phyloP scores from a whole-genome alignment of 805 yeast species.

The Brettanomyces naardenensis region DNA sequence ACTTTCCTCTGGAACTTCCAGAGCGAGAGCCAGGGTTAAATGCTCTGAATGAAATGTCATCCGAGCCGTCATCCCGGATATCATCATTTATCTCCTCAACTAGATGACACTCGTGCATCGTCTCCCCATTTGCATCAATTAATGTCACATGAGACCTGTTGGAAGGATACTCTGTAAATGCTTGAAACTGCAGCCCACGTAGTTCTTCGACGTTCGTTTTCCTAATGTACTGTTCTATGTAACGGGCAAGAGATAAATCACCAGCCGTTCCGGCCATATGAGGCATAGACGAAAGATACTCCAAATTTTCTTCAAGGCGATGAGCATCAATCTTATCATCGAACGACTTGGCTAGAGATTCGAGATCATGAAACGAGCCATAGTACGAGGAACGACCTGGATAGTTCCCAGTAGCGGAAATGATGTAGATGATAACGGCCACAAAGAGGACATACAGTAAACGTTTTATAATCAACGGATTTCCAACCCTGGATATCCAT shows the following conservation, averaged over 20 bases:
- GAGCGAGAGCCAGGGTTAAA: conserved; percentile 63
- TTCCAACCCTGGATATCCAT: conserved; percentile 60
- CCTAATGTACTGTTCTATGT: conserved; percentile 49
- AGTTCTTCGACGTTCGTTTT: conserved; percentile 48
- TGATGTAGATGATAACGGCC: conserved; percentile 46
- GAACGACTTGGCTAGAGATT: conserved; percentile 41
- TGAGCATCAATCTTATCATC: conserved; percentile 44
- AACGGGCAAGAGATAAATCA: conserved; percentile 63
- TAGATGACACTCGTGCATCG: conserved; percentile 15
- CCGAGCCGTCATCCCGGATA: conserved; percentile 5
- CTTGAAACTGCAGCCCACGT: conserved; percentile 42
- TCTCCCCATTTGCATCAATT: conserved; percentile 12
- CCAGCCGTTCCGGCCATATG: conserved; percentile 88
- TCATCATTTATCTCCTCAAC: conserved; percentile 11
- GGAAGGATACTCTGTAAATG: conserved; percentile 60
- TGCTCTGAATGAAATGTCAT: conserved; percentile 34
- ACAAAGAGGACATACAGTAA: conserved; percentile 62
- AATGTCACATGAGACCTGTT: conserved; percentile 25
- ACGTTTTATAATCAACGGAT: conserved; percentile 77
- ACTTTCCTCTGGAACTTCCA: conserved; percentile 45
- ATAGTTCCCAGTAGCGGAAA: conserved; percentile 49
- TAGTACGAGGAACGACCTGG: conserved; percentile 29
- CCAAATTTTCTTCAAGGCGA: conserved; percentile 55
- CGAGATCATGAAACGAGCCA: conserved; percentile 60
- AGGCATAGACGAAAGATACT: conserved; percentile 72